Percentiles rank a stretch among this genome's conserved stretches.
Evolutionary conservation across 352 stramenopile species (phyloP).

Genomic region (Chrysophaeum taylorii): DNA sequence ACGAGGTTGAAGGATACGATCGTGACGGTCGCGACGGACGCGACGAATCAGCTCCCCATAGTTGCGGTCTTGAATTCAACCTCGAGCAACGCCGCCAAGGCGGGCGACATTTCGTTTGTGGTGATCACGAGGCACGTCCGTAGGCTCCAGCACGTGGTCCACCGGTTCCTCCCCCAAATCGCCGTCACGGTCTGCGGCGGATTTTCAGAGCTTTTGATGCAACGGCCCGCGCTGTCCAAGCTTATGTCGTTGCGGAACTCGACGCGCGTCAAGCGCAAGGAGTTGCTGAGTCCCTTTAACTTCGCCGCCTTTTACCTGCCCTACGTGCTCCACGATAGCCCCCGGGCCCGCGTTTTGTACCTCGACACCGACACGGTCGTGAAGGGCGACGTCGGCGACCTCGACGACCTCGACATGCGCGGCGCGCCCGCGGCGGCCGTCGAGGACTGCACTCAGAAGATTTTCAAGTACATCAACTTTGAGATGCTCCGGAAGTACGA

Average conservation of each 20-base stretch:
- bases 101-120: background rate
- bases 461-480: conserved; percentile 14
- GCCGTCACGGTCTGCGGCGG: conserved; percentile 8
- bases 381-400: background rate
- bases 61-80: conserved; percentile 12
- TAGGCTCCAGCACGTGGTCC: background rate
- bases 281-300: conserved; percentile 11
- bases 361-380: conserved; percentile 7
- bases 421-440: background rate
- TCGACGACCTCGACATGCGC: background rate
- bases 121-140: conserved; percentile 10
- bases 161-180: background rate
- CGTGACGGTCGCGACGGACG: conserved; percentile 3
- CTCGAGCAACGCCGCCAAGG: background rate
- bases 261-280: conserved; percentile 3
- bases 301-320: conserved; percentile 14
- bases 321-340: conserved; percentile 2
- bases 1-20: background rate
- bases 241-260: background rate
- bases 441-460: conserved; percentile 15
- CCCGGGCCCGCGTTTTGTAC: conserved; percentile 3
- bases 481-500: background rate
- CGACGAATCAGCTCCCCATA: background rate
- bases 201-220: background rate
- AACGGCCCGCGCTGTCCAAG: background rate